phyloP scores from a whole-genome alignment of 2,329 filamentous ascomycete species.

The Paramyrothecium sp. region DNA sequence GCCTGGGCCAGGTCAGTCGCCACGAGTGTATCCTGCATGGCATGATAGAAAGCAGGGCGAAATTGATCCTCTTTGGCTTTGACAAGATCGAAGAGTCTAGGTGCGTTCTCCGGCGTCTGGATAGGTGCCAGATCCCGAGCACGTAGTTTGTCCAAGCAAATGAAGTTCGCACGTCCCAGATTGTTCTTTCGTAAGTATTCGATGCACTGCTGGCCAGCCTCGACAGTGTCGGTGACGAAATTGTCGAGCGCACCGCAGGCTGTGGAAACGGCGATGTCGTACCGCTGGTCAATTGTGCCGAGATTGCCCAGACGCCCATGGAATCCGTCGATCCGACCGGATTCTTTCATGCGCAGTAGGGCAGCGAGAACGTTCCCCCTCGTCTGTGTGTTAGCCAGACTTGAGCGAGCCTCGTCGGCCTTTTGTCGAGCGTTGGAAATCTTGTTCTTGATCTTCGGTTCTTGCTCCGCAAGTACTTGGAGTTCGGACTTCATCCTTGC shows the following conservation, averaged over 20 bases:
- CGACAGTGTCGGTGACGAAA: slow-evolving; percentile 94
- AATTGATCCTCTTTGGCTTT: slow-evolving; percentile 86
- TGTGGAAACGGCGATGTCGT: slow-evolving; percentile 97
- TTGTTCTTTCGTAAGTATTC: slow-evolving; percentile 98
- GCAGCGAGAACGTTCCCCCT: slow-evolving; percentile 90
- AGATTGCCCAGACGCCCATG: slow-evolving; percentile 93
- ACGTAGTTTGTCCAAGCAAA: slow-evolving; percentile 85
- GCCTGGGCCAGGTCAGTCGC: slow-evolving; percentile 92
- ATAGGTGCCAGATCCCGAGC: slow-evolving; percentile 75
- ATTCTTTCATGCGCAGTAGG: slow-evolving; percentile 92
- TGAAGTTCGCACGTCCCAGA: slow-evolving; percentile 93
- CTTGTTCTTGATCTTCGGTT: slow-evolving; percentile 78
- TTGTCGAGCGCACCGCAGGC: slow-evolving; percentile 91
- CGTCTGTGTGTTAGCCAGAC: slow-evolving; percentile 84
- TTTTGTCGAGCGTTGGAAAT: slow-evolving; percentile 90
- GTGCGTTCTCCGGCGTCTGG: slow-evolving; percentile 87
- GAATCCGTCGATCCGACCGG: slow-evolving; percentile 94
- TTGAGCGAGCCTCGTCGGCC: slow-evolving; percentile 92
- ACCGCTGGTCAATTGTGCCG: slow-evolving; percentile 88
- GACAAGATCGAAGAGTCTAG: slow-evolving; percentile 89
- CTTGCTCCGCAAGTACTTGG: slow-evolving; percentile 68
- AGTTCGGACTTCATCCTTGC: slow-evolving; percentile 71
- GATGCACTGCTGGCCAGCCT: slow-evolving; percentile 96
- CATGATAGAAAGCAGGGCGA: slow-evolving; percentile 88
- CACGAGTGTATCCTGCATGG: slow-evolving; percentile 92